These are phyloP conservation scores for Parasitella parasitica DNA, from an alignment of 371 early-diverging fungal genomes.

Conservation along the genomic window DNA sequence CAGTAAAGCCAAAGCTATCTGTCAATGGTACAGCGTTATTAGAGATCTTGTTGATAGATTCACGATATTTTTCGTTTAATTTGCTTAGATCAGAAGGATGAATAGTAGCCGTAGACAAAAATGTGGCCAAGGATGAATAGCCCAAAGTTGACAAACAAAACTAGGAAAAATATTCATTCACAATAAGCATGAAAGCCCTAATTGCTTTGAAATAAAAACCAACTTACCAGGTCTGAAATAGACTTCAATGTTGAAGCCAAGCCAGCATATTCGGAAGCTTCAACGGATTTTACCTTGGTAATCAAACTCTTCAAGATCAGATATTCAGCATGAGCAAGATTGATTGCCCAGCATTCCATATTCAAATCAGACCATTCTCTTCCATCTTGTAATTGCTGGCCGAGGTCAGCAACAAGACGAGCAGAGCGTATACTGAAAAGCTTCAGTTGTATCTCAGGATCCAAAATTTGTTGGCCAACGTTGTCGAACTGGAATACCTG, in stretches of 20 bases:
- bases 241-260: constrained; percentile 22
- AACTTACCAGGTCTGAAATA: constrained; percentile 40
- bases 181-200: neutral
- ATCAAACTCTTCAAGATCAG: constrained; percentile 22
- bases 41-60: constrained; percentile 38
- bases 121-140: constrained; percentile 30
- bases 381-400: constrained; percentile 30
- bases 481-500: constrained; percentile 21
- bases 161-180: constrained; percentile 8
- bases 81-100: constrained; percentile 21
- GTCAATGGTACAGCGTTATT: constrained; percentile 62
- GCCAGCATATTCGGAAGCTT: constrained; percentile 13
- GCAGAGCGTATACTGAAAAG: constrained; percentile 63
- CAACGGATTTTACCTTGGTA: constrained; percentile 4
- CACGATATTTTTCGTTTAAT: constrained; percentile 29
- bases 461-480: constrained; percentile 25
- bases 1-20: constrained; percentile 70
- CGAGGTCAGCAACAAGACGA: constrained; percentile 53
- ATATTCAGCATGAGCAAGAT: constrained; percentile 49
- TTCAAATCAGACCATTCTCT: constrained; percentile 56
- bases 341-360: constrained; percentile 56
- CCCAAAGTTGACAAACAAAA: constrained; percentile 33
- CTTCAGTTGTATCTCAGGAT: constrained; percentile 52
- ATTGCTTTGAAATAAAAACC: neutral
- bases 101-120: constrained; percentile 41